Percentiles rank a stretch among this genome's conserved stretches.
Evolutionary conservation across 345 rosid genomes (phyloP).

Genomic region (Balakata baccata): DNA sequence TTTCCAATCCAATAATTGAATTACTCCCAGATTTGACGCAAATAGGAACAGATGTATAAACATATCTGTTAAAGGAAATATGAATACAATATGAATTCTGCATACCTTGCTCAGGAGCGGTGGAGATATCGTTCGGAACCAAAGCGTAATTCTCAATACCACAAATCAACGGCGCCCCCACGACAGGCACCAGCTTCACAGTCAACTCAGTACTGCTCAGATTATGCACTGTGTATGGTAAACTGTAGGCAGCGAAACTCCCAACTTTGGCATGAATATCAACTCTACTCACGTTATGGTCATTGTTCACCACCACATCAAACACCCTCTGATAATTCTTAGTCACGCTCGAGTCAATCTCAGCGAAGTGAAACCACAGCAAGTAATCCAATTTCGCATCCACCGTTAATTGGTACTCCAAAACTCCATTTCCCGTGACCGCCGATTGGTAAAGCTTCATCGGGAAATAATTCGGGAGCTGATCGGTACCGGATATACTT

Average conservation of each 20-base stretch:
- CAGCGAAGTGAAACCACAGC: slow-evolving; percentile 94
- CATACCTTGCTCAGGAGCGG: slow-evolving; percentile 78
- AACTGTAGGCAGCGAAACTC: slow-evolving; percentile 52
- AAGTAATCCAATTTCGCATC: slow-evolving; percentile 90
- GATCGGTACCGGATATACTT: slow-evolving; percentile 44
- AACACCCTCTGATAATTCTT: slow-evolving; percentile 72
- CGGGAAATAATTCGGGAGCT: slow-evolving; percentile 83
- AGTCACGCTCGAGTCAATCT: slow-evolving; percentile 70
- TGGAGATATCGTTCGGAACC: slow-evolving; percentile 74
- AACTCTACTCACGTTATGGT: slow-evolving; percentile 55
- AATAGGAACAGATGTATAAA: background rate
- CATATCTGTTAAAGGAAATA: background rate
- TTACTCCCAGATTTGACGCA: background rate
- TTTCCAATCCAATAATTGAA: background rate
- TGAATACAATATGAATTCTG: background rate
- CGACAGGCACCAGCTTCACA: slow-evolving; percentile 54
- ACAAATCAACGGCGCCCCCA: slow-evolving; percentile 62
- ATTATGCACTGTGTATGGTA: slow-evolving; percentile 44
- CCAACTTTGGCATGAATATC: slow-evolving; percentile 71
- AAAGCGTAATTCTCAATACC: slow-evolving; percentile 92
- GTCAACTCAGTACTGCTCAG: slow-evolving; percentile 53
- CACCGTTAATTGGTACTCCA: slow-evolving; percentile 65
- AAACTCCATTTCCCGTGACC: slow-evolving; percentile 41
- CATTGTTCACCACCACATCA: slow-evolving; percentile 70
- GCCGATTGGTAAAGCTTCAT: slow-evolving; percentile 90